Base-by-base conservation (phyloP, 2,329 filamentous ascomycete species). In the Pseudomassariella vexata region DNA sequence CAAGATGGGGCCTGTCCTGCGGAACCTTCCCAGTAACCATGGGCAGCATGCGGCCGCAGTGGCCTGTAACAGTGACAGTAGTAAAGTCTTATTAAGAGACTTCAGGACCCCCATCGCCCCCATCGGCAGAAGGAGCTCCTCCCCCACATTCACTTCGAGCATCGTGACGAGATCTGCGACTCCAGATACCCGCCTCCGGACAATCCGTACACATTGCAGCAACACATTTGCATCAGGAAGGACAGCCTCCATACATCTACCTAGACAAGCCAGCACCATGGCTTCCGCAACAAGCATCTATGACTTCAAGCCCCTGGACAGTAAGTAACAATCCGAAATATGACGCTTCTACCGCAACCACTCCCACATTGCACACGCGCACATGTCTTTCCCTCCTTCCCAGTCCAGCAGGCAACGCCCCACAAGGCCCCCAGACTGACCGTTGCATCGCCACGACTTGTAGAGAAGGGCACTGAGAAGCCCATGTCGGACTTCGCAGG, bases 241-340 rank as follows among this genome's bases (percentile, higher is more conserved):
- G 36, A 34, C 30, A 33, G 28, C 29, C 14, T 22, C 17, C 9
- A 27, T 28, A 9, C 26, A 24, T 5, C 27, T 15, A 34, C 36
- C 24, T 30, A 34, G 28, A 24, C 20, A 38, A 32, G 36, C 29
- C 30, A 45, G 46, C 36, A 42, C 44, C 52, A 85, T 85, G 81
- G 64, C 80, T 18, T 80, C 79, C 34, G 79, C 79, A 47, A 80
- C 79, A 14, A 68, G 57, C 35, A 86, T 94, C 59, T 92, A 82
- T 70, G 82, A 89, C 57, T 94, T 94, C 64, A 85, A 81, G 66
- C 80, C 85, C 45, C 75, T 83, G 47, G 79, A 90, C 63, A 88
- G 83, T 87, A 68, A 42, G 80, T 73, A 29, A 9, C 15, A 22
- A 5, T 29, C 14, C 9, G n/a, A n/a, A n/a, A n/a, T n/a, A n/a